Percentiles rank a stretch among this genome's conserved stretches.
Evolutionary conservation across 2,329 filamentous ascomycete genomes (phyloP).

Genomic region (Cytospora leucostoma): DNA sequence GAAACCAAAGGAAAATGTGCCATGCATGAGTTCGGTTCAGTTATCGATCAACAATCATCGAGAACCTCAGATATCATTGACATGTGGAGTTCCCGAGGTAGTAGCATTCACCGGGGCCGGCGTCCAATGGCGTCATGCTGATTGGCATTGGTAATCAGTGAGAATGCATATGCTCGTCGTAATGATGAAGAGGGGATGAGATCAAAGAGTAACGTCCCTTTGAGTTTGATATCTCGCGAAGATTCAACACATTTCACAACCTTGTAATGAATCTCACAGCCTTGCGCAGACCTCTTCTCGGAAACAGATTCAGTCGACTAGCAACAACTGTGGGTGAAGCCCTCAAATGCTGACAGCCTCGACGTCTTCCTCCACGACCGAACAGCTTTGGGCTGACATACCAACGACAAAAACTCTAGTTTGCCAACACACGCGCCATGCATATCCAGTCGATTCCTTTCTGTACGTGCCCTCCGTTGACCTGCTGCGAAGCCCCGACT

Average conservation of each 20-base stretch:
- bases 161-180: conserved; percentile 8
- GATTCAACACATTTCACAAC: background rate
- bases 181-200: conserved; percentile 16
- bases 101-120: background rate
- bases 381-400: background rate
- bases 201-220: background rate
- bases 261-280: conserved; percentile 46
- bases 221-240: background rate
- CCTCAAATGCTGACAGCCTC: too few species aligned
- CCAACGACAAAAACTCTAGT: conserved; percentile 31
- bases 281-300: conserved; percentile 39
- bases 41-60: too few species aligned
- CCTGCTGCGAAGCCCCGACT: background rate
- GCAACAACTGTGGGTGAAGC: conserved; percentile 36
- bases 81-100: background rate
- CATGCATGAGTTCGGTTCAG: too few species aligned
- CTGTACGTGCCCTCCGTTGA: conserved; percentile 58
- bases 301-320: conserved; percentile 36
- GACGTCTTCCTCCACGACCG: background rate
- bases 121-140: conserved; percentile 28
- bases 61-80: background rate
- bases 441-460: conserved; percentile 87
- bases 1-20: too few species aligned
- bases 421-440: conserved; percentile 58
- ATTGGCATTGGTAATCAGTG: conserved; percentile 25